These are phyloP conservation scores for Yamadazyma kanchanaburiensis DNA, from an alignment of 1,139 yeast species.

Conservation along the genomic window DNA sequence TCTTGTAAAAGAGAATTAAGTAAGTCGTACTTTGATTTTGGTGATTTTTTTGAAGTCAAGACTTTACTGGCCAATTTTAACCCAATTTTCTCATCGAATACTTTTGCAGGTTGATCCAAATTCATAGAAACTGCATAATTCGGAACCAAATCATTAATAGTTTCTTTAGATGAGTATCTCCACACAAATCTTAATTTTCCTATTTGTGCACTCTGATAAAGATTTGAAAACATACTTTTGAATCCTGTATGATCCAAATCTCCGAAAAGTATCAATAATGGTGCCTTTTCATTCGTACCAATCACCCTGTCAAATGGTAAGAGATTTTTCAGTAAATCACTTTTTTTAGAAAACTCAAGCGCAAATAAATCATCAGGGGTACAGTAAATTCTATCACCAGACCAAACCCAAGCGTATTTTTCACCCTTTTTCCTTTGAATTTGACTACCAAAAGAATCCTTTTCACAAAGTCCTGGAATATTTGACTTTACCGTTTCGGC, in stretches of 20 bases:
- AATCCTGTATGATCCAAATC: conserved; percentile 48
- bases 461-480: conserved; percentile 19
- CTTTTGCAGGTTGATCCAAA: background rate
- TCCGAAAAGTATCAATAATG: conserved; percentile 47
- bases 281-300: conserved; percentile 43
- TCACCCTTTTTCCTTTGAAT: conserved; percentile 16
- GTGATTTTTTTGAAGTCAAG: conserved; percentile 14
- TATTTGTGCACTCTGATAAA: conserved; percentile 55
- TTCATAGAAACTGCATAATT: conserved; percentile 1
- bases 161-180: conserved; percentile 51
- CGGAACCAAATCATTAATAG: conserved; percentile 23
- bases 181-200: conserved; percentile 75
- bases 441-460: conserved; percentile 38
- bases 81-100: conserved; percentile 30
- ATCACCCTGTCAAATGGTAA: conserved; percentile 58
- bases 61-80: conserved; percentile 45
- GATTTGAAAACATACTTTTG: conserved; percentile 52
- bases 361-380: conserved; percentile 69
- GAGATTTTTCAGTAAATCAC: conserved; percentile 15
- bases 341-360: conserved; percentile 40
- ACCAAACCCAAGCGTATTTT: conserved; percentile 49
- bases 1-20: conserved; percentile 40
- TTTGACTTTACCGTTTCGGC: conserved; percentile 27
- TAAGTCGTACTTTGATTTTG: conserved; percentile 19
- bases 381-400: conserved; percentile 56